phyloP scores from a whole-genome alignment of 2,329 filamentous ascomycete species.

The Ascomycota sp. region DNA sequence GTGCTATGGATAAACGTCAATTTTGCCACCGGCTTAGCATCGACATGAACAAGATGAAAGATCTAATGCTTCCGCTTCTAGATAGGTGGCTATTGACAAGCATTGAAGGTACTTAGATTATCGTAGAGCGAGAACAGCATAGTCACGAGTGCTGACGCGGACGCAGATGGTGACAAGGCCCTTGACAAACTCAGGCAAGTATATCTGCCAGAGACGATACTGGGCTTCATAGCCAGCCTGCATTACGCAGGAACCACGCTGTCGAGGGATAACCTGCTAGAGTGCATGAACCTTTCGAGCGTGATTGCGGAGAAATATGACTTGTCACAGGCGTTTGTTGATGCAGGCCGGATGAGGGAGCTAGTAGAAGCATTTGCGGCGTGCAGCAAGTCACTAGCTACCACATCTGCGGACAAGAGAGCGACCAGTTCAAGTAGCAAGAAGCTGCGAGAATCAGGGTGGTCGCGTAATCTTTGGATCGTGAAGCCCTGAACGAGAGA shows the following conservation, averaged over 20 bases:
- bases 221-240: constrained; percentile 66
- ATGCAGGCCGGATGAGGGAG: constrained; percentile 50
- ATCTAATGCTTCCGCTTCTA: constrained; percentile 39
- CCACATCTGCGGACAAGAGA: constrained; percentile 34
- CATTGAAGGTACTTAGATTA: constrained; percentile 28
- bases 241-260: constrained; percentile 59
- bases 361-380: constrained; percentile 57
- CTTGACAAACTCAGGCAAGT: constrained; percentile 46
- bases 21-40: constrained; percentile 34
- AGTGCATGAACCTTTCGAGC: constrained; percentile 72
- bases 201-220: constrained; percentile 69
- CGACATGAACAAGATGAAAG: constrained; percentile 32
- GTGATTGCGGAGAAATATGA: constrained; percentile 52
- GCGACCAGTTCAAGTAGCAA: constrained; percentile 28
- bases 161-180: constrained; percentile 30
- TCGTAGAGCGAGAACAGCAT: no score
- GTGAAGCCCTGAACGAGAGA: constrained; percentile 16
- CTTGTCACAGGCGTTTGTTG: constrained; percentile 42
- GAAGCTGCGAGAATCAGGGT: constrained; percentile 40
- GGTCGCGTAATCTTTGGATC: constrained; percentile 42
- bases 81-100: constrained; percentile 39
- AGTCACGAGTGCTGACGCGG: background rate
- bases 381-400: constrained; percentile 51
- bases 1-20: constrained; percentile 19
- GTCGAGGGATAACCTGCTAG: constrained; percentile 55